Conservation (phyloP, 345 rosid genomes). For the Isatis tinctoria region DNA sequence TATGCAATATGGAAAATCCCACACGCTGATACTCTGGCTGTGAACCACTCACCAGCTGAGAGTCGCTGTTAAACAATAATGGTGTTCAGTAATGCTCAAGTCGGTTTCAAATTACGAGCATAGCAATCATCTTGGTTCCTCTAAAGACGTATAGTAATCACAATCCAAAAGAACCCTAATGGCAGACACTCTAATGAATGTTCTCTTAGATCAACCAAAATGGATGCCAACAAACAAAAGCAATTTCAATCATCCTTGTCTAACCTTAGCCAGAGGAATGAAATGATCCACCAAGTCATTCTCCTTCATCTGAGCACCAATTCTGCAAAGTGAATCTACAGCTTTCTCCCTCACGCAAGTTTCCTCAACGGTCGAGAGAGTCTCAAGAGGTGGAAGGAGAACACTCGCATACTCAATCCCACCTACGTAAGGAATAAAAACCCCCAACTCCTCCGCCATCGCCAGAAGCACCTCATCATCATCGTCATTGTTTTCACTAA, state of each 20-base stretch:
- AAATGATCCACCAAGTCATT: constrained; percentile 60
- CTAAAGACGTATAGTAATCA: not conserved
- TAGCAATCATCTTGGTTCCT: not conserved
- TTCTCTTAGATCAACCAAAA: not conserved
- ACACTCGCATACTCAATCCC: constrained; percentile 64
- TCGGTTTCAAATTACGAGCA: not conserved
- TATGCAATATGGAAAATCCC: constrained; percentile 77
- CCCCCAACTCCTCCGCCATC: constrained; percentile 76
- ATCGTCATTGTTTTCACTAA: constrained; percentile 72
- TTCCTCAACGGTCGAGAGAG: constrained; percentile 65
- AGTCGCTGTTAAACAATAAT: constrained; percentile 43
- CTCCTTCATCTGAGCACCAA: constrained; percentile 74
- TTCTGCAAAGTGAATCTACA: constrained; percentile 59
- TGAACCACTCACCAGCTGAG: constrained; percentile 80
- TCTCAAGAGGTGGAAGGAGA: constrained; percentile 66
- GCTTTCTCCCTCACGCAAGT: constrained; percentile 73
- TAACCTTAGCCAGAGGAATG: constrained; percentile 61
- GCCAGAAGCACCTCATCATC: constrained; percentile 79
- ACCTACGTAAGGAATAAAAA: constrained; percentile 71
- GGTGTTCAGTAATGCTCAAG: not conserved
- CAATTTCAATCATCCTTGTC: too few species aligned
- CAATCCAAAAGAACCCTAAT: not conserved
- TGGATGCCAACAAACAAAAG: not conserved
- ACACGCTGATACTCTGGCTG: constrained; percentile 74
- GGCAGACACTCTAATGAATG: not conserved